Base-by-base conservation (phyloP, 1,284 basidiomycete genomes). In the Leccinum variabile region DNA sequence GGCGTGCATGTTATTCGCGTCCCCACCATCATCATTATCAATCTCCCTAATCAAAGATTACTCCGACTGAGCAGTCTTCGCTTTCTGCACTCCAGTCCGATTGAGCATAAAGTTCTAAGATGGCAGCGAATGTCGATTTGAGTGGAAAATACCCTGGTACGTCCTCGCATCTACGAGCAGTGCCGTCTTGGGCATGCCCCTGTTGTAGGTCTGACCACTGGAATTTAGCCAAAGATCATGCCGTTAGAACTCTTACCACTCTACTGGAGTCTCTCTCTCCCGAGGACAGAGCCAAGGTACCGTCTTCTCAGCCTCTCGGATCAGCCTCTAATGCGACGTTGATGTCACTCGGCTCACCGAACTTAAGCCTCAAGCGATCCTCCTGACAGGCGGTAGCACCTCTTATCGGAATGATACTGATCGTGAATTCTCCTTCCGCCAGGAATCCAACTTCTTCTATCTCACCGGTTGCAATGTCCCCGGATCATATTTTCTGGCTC, bases 391-490 rank as follows among this genome's bases (percentile, higher is more conserved):
- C 28, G 82, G 81, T 65, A 76, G 77, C 4, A 87, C 84, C 5
- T 79, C 83, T 0, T 93, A 82, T 71, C 81, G 94, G 62, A 88
- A 95, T 74, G 94, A 97, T 72, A 96, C 94, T 3, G 95, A 97
- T 74, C 84, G 94, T 57, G 94, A 95, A 77, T 79, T 94, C 55
- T 76, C 82, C 1, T 95, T 94, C 75, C 87, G 87, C 67, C 79
- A 81, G 78, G 93, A 95, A 78, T 90, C 89, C 68, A 96, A 96
- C 77, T 97, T 96, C 75, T 90, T 85, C 78, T 96, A 94, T 73
- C 81, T 96, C 5, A 85, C 92, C 0, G 93, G 92, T 63, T 93
- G 90, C 76, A 79, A 82, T 54, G 82, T 94, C 1, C 90, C 92
- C 3, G 79, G 80, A 0, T 88, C 91, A 1, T 86, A 84, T 62